Evolutionary conservation across 1,284 basidiomycete genomes (phyloP), one percentile per base, ranked within the genome.

Genomic region (Somion occarium): DNA sequence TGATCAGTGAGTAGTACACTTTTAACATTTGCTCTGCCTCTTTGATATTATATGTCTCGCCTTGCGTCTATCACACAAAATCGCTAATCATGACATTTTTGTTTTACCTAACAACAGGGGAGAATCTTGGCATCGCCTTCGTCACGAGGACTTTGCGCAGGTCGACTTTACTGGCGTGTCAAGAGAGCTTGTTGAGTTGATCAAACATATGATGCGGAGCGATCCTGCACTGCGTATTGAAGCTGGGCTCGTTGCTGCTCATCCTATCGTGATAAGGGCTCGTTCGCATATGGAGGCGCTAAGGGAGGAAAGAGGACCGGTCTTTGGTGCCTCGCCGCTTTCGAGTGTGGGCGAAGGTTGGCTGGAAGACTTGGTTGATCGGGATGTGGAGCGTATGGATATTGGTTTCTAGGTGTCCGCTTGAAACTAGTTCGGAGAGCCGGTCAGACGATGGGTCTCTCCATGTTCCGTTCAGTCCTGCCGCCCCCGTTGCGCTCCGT

Each of bases 81-180:
- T 15, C 30, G 7, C 30, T 7, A 34, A 7, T 34, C 7, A 7
- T 34, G 7, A 7, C 30, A 7, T 34, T 34, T 34, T 34, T 15
- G 7, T n/a, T n/a, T n/a, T n/a, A n/a, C n/a, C n/a, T n/a, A n/a
- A n/a, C n/a, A n/a, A n/a, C 62, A 91, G 88, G 71, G 88, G 89
- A 26, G 92, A 92, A 57, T 81, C 89, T 1, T 99, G 97, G 97
- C 93, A 97, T 62, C 86, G 91, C 59, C 78, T 99, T 39, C 87
- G 97, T 46, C 83, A 83, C 53, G 91, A 97, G 69, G 92, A 99
- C 71, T 93, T 98, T 64, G 83, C 85, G 45, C 92, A 95, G 63
- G 86, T 98, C 49, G 88, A 94, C 65, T 74, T 84, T 58, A 76
- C 79, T n/a, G 80, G 88, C 18, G 44, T 56, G 7, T 59, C 56